phyloP scores from a whole-genome alignment of 305 asterid genomes.

The Galium porrigens region DNA sequence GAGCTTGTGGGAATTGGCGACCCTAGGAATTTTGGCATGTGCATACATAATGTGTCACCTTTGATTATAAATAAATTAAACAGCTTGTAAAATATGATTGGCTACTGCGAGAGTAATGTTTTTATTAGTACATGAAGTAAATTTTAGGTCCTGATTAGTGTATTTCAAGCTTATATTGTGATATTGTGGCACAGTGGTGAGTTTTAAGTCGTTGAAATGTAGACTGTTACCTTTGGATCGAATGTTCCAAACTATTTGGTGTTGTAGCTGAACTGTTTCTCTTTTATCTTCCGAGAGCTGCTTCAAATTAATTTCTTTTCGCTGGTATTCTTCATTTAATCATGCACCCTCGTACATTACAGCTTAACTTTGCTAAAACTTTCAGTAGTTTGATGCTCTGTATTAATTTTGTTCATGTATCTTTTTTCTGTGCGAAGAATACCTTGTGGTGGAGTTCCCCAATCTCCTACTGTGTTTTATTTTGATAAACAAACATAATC shows the following conservation, averaged over 20 bases:
- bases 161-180: neutral
- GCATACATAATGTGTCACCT: neutral
- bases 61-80: neutral
- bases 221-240: neutral
- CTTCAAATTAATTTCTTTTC: neutral
- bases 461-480: neutral
- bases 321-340: too few species aligned
- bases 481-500: too few species aligned
- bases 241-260: neutral
- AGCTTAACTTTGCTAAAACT: neutral
- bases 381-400: neutral
- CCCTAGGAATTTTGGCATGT: conserved; percentile 7
- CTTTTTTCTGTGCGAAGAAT: neutral
- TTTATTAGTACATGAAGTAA: neutral
- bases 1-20: neutral
- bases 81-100: conserved; percentile 2
- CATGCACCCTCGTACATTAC: too few species aligned
- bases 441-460: neutral
- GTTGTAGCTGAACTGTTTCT: neutral
- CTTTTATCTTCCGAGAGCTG: neutral
- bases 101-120: neutral
- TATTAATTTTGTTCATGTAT: neutral
- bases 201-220: too few species aligned
- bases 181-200: neutral
- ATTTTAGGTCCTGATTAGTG: neutral